Base-by-base conservation (phyloP, 805 yeast species). In the Metschnikowia colocasiae region DNA sequence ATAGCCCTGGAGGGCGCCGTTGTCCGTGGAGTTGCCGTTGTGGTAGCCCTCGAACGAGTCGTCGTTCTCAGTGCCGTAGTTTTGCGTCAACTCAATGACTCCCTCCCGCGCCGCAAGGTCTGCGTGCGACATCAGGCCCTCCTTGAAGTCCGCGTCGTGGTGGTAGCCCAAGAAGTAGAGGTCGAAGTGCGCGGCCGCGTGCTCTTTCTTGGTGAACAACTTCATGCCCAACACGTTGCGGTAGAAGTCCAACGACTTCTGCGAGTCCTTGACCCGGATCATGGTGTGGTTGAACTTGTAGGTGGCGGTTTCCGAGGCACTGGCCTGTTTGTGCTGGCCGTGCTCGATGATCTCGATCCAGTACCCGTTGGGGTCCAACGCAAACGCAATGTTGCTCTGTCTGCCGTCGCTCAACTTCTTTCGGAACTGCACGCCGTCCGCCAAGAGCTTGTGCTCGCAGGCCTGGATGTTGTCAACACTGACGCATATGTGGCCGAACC, bases 401-500 rank as follows among this genome's bases (percentile, higher is more conserved):
- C 97, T 82, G 31, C 99, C 99, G 62, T 92, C 98, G 32, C 80
- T 67, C 55, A 91, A 73, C 61, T 75, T 87, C 75, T 92, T 94
- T 69, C 91, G 80, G 74, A 92, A 92, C 43, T 68, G 63, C 46
- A 85, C 97, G 18, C 84, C 86, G 39, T 75, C 71, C 1, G 66
- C 64, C 53, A 84, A 78, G 50, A 92, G 73, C 23, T 71, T 64
- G 34, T 69, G 68, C 65, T 92, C 89, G 5, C 82, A 70, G 9
- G 63, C 76, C 45, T 68, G 81, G 48, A 92, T 80, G 68, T 91
- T 83, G 56, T 88, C 87, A 13, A 91, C 96, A 1, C 96, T 76
- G 55, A 92, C 69, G 67, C 97, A 89, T 49, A 90, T 82, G 68
- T 92, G 99, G 19, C 99, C 99, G 61, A 91, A 92, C 0, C 99